Evolutionary conservation across 352 stramenopile species (phyloP).

Genomic region (Sclerospora graminicola): DNA sequence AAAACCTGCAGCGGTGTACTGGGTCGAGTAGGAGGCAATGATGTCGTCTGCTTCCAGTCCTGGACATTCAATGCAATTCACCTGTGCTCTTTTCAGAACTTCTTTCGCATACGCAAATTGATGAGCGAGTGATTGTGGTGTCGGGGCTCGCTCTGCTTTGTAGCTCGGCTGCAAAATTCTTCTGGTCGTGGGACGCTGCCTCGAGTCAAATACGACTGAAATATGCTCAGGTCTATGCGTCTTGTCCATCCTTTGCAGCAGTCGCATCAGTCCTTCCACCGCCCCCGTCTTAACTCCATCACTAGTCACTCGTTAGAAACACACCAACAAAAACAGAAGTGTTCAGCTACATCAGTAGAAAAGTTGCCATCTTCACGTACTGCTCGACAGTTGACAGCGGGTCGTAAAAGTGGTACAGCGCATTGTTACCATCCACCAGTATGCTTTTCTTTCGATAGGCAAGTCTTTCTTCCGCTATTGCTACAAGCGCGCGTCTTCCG

Average conservation of each 20-base stretch:
- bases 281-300: conserved; percentile 30
- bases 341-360: too few relatives aligned
- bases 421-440: conserved; percentile 58
- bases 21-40: conserved; percentile 49
- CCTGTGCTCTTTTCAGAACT: conserved; percentile 13
- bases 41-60: conserved; percentile 58
- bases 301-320: conserved; percentile 4
- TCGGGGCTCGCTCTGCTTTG: conserved; percentile 34
- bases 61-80: conserved; percentile 43
- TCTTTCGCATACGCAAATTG: conserved; percentile 36
- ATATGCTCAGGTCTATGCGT: conserved; percentile 37
- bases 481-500: conserved; percentile 3
- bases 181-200: conserved; percentile 27
- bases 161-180: conserved; percentile 43
- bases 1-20: conserved; percentile 26
- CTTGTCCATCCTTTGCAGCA: conserved; percentile 39
- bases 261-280: conserved; percentile 30
- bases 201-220: conserved; percentile 54
- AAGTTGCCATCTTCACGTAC: conserved; percentile 13
- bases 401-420: conserved; percentile 52
- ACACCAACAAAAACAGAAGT: neutral
- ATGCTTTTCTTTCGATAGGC: conserved; percentile 27
- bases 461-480: conserved; percentile 2
- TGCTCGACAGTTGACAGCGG: conserved; percentile 21
- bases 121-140: conserved; percentile 20